Percentiles rank a stretch among this genome's conserved stretches.
These are phyloP conservation scores for Linum lewisii DNA, from an alignment of 345 rosid species.

Conservation along the genomic window DNA sequence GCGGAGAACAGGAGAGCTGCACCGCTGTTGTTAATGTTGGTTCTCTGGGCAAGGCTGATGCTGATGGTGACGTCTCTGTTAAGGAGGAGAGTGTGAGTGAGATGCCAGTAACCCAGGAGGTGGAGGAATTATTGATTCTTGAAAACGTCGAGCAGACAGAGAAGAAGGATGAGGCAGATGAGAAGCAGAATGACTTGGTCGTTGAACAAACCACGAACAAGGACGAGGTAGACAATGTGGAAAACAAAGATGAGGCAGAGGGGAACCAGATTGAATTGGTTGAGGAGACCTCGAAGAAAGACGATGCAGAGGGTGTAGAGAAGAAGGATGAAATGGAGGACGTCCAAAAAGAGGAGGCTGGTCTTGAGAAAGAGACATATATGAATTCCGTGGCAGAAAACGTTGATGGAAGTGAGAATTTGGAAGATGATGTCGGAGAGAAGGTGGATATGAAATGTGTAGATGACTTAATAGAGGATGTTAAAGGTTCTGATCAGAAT, in stretches of 20 bases:
- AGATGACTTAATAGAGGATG: background rate
- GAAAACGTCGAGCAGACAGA: background rate
- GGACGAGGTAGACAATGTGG: background rate
- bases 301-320: slow-evolving; percentile 8
- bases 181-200: background rate
- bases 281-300: background rate
- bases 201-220: background rate
- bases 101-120: background rate
- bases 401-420: background rate
- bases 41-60: background rate
- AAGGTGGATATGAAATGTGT: background rate
- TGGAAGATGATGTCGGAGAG: slow-evolving; percentile 8
- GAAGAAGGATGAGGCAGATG: background rate
- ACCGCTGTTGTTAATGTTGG: slow-evolving; percentile 7
- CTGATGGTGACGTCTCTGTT: slow-evolving; percentile 6
- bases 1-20: slow-evolving; percentile 10
- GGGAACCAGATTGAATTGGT: background rate
- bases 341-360: slow-evolving; percentile 15
- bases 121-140: background rate
- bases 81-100: slow-evolving; percentile 11
- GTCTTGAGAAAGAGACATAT: background rate
- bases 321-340: background rate
- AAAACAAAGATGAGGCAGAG: background rate
- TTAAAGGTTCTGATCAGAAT: background rate
- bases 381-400: background rate